Conservation (phyloP, 352 stramenopile species). For the Pythium biforme region DNA sequence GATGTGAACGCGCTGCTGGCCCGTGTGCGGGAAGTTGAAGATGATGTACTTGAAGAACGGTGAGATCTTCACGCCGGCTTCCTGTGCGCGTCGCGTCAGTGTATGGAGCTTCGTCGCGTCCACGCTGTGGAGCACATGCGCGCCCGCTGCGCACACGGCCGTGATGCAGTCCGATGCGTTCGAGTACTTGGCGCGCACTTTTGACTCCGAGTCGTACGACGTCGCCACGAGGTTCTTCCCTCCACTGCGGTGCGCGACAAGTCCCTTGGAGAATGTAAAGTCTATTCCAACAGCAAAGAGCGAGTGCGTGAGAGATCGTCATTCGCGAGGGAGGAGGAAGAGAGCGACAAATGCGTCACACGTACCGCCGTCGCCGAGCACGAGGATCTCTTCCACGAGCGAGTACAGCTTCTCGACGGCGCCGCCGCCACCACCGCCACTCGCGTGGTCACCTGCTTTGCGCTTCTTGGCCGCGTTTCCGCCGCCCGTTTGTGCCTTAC, state of each 20-base stretch:
- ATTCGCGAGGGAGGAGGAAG: too few species aligned
- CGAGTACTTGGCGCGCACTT: slow-evolving; percentile 72
- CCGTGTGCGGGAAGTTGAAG: slow-evolving; percentile 90
- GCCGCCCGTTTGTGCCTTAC: slow-evolving; percentile 27
- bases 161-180: slow-evolving; percentile 74
- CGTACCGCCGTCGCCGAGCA: slow-evolving; percentile 73
- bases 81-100: slow-evolving; percentile 31
- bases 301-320: not conserved
- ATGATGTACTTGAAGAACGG: slow-evolving; percentile 81
- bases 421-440: not conserved
- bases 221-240: slow-evolving; percentile 64
- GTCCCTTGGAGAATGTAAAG: slow-evolving; percentile 77
- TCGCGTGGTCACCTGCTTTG: slow-evolving; percentile 8
- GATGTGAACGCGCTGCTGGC: slow-evolving; percentile 85
- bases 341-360: too few species aligned
- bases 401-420: slow-evolving; percentile 45
- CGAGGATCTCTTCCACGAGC: slow-evolving; percentile 53
- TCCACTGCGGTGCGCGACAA: slow-evolving; percentile 60
- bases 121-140: slow-evolving; percentile 62
- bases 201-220: slow-evolving; percentile 70
- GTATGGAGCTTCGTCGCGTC: slow-evolving; percentile 78
- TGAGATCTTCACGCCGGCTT: slow-evolving; percentile 26
- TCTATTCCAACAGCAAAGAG: slow-evolving; percentile 28
- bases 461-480: slow-evolving; percentile 33
- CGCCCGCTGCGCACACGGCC: slow-evolving; percentile 39